Base-by-base conservation (phyloP, 2,329 filamentous ascomycete species). In the Rhynchosporium secalis region DNA sequence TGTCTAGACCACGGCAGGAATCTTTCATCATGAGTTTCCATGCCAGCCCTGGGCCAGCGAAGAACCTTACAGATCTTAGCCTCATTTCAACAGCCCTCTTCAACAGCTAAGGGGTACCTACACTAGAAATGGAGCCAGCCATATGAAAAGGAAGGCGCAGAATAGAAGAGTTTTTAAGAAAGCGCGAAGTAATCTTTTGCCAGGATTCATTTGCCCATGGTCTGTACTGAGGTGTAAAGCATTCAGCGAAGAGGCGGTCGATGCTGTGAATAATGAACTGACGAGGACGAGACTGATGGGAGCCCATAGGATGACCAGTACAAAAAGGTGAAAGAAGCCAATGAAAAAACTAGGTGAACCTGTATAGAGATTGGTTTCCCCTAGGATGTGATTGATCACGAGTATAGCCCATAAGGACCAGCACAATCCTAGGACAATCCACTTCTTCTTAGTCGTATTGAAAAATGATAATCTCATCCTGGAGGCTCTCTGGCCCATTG, bases 11-110 rank as follows among this genome's bases (percentile, higher is more conserved):
- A 29, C 59, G 47, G 58, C 68, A 70, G 9, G 68, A 69, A 49
- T 68, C 38, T 33, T 60, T 64, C 66, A 70, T 69, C 15, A 66
- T 48, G 15, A 61, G 9, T 26, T 65, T 56, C 68, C 67, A 69
- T 8, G 26, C n/a, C 10, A 62, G 63, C 3, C 43, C 13, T 8
- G 63, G 55, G 2, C 65, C 65, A 13, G 3, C 40, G 1, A n/a
- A 0, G 36, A 65, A 56, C 20, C 66, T 62, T 41, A 15, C 6
- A 2, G 6, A 9, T 28, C 20, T 62, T 26, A 62, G 56, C 20
- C 31, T 28, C 10, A 28, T 48, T 15, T 12, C 3, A 10, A 29
- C 4, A 20, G 2, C 46, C 10, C 38, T 6, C 1, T 10, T 4
- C 5, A 33, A 15, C 1, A 20, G 13, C 33, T 4, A 54, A 9